phyloP scores from a whole-genome alignment of 495 filamentous ascomycete species.

The Daldinia childiae region DNA sequence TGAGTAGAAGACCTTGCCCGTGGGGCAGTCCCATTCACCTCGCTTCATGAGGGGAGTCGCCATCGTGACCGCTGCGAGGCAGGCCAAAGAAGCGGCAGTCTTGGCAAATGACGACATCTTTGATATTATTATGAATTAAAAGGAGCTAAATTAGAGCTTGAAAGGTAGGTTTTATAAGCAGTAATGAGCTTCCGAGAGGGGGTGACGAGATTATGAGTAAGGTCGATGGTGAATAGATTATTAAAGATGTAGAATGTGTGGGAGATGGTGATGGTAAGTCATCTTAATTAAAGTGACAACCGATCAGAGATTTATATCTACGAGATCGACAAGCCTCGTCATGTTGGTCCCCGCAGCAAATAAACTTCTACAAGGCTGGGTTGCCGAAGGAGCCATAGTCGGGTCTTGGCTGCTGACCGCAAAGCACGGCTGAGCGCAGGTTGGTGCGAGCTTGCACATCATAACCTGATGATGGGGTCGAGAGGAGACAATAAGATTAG shows the following conservation, averaged over 20 bases:
- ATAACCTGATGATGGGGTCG: not conserved
- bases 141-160: not conserved
- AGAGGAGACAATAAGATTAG: slow-evolving; percentile 7
- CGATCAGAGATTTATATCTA: slow-evolving; percentile 20
- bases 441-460: slow-evolving; percentile 6
- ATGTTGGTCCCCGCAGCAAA: slow-evolving; percentile 6
- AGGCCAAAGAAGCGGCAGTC: slow-evolving; percentile 32
- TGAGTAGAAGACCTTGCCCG: slow-evolving; percentile 28
- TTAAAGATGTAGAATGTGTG: slow-evolving; percentile 14
- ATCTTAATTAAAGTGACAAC: slow-evolving; percentile 6
- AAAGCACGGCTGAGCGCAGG: slow-evolving; percentile 27
- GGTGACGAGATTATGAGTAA: slow-evolving; percentile 5
- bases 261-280: slow-evolving; percentile 17
- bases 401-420: slow-evolving; percentile 28
- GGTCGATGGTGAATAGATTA: slow-evolving; percentile 8
- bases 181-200: not conserved
- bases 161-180: not conserved
- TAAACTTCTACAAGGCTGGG: slow-evolving; percentile 8
- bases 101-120: slow-evolving; percentile 35
- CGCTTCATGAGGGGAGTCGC: slow-evolving; percentile 17
- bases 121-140: slow-evolving; percentile 18
- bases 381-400: slow-evolving; percentile 15
- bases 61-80: slow-evolving; percentile 22
- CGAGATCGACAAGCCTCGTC: not conserved
- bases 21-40: slow-evolving; percentile 18